phyloP scores from a whole-genome alignment of 2,329 filamentous ascomycete genomes.

The Fusarium succisae region DNA sequence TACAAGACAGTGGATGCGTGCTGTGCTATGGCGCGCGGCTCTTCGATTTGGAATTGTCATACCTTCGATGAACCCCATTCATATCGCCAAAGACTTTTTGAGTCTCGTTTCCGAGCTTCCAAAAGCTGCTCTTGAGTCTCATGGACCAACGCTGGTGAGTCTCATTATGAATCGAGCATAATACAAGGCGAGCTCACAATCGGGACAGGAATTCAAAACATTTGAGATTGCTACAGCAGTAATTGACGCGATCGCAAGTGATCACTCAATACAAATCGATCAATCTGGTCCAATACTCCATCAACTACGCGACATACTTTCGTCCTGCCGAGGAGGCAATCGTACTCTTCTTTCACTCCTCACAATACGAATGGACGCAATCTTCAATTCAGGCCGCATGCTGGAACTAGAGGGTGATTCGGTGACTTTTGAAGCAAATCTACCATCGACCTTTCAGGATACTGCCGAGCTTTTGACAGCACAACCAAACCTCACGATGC shows the following conservation, averaged over 20 bases:
- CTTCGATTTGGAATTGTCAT: conserved; percentile 47
- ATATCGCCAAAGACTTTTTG: conserved; percentile 58
- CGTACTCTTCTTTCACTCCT: conserved; percentile 50
- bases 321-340: conserved; percentile 55
- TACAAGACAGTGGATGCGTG: conserved; percentile 61
- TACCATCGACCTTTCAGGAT: conserved; percentile 23
- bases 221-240: conserved; percentile 58
- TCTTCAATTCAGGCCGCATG: conserved; percentile 30
- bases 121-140: conserved; percentile 57
- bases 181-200: neutral
- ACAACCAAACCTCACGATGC: conserved; percentile 33
- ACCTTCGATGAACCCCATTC: conserved; percentile 49
- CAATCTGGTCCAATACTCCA: conserved; percentile 49
- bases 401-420: conserved; percentile 10
- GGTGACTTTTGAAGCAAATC: conserved; percentile 17
- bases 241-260: conserved; percentile 50
- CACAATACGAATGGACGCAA: conserved; percentile 41
- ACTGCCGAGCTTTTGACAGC: conserved; percentile 26
- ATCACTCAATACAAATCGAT: conserved; percentile 34
- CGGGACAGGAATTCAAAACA: conserved; percentile 53
- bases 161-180: rapidly evolving
- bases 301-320: conserved; percentile 52
- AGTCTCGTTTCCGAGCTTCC: conserved; percentile 55
- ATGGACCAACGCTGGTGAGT: conserved; percentile 56
- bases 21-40: conserved; percentile 57